Evolutionary conservation across 129 eudicot species (phyloP).

Genomic region (Rutidosis leptorrhynchoides): DNA sequence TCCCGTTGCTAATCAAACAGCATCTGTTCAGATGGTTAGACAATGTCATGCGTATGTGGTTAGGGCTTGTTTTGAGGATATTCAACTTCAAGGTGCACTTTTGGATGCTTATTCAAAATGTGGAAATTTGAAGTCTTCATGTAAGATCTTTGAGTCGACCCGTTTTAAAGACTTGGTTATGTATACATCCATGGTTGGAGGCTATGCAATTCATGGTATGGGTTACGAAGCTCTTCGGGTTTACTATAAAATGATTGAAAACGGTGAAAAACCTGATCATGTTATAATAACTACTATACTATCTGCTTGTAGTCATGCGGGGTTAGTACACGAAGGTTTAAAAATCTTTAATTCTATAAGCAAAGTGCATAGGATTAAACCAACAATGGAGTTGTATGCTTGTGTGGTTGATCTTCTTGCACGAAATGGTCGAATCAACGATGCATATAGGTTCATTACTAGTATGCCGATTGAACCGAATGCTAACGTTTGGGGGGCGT

Average conservation of each 20-base stretch:
- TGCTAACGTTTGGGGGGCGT: conserved; percentile 75
- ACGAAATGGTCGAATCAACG: conserved; percentile 62
- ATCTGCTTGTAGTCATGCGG: conserved; percentile 88
- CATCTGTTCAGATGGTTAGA: conserved; percentile 55
- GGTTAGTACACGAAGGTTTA: conserved; percentile 77
- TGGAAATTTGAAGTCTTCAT: conserved; percentile 52
- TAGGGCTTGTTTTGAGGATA: conserved; percentile 58
- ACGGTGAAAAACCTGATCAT: conserved; percentile 66
- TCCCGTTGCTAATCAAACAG: conserved; percentile 59
- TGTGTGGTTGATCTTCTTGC: conserved; percentile 94
- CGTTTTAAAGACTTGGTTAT: conserved; percentile 61
- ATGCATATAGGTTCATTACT: conserved; percentile 56
- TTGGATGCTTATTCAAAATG: conserved; percentile 80
- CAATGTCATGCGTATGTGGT: conserved; percentile 78
- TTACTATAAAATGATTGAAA: conserved; percentile 54
- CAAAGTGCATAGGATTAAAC: conserved; percentile 42
- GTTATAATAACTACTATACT: conserved; percentile 59
- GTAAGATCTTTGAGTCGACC: conserved; percentile 50
- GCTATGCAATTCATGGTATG: conserved; percentile 86
- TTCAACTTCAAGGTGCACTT: conserved; percentile 56
- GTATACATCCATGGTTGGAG: conserved; percentile 84
- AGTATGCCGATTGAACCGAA: conserved; percentile 69
- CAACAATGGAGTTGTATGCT: conserved; percentile 78
- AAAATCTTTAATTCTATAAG: conserved; percentile 59
- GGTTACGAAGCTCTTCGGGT: conserved; percentile 63